Percentiles rank a stretch among this genome's conserved stretches.
These are phyloP conservation scores for Hypoxylon sp. DNA, from an alignment of 2,329 filamentous ascomycete genomes.

Conservation along the genomic window DNA sequence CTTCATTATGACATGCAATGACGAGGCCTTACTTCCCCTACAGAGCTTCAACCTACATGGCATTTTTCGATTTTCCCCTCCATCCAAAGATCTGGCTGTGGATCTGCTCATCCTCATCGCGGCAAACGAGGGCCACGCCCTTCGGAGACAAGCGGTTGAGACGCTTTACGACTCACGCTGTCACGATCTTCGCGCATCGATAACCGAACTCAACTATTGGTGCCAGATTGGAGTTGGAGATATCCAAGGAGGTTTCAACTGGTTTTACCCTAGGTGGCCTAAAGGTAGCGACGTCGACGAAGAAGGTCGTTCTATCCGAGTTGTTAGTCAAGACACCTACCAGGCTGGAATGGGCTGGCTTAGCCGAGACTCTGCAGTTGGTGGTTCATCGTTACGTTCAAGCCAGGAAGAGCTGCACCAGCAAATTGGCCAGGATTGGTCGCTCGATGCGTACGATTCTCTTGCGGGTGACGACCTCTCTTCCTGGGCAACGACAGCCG, in stretches of 20 bases:
- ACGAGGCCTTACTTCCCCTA: slow-evolving; percentile 84
- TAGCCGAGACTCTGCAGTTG: slow-evolving; percentile 67
- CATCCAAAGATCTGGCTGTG: slow-evolving; percentile 74
- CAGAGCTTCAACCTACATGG: slow-evolving; percentile 83
- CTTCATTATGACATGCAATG: slow-evolving; percentile 94
- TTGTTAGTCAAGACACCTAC: slow-evolving; percentile 86
- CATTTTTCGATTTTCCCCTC: slow-evolving; percentile 79
- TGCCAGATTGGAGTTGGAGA: slow-evolving; percentile 96
- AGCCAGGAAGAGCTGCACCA: slow-evolving; percentile 72
- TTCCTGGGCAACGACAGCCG: slow-evolving; percentile 49
- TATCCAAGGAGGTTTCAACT: slow-evolving; percentile 86
- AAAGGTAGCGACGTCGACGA: slow-evolving; percentile 76
- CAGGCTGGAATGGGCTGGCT: slow-evolving; percentile 81
- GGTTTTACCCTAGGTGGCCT: slow-evolving; percentile 86
- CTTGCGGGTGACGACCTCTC: slow-evolving; percentile 56
- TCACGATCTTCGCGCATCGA: slow-evolving; percentile 80
- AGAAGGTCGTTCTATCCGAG: slow-evolving; percentile 75
- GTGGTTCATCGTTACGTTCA: slow-evolving; percentile 54
- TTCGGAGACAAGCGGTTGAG: slow-evolving; percentile 74
- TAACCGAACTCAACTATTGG: slow-evolving; percentile 93
- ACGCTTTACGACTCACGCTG: slow-evolving; percentile 76
- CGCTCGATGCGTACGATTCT: slow-evolving; percentile 71
- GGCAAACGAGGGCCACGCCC: slow-evolving; percentile 87
- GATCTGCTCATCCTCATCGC: slow-evolving; percentile 87
- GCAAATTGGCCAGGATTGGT: slow-evolving; percentile 76